Base-by-base conservation (phyloP, 2,329 filamentous ascomycete genomes). In the Calonectria leucothoes region DNA sequence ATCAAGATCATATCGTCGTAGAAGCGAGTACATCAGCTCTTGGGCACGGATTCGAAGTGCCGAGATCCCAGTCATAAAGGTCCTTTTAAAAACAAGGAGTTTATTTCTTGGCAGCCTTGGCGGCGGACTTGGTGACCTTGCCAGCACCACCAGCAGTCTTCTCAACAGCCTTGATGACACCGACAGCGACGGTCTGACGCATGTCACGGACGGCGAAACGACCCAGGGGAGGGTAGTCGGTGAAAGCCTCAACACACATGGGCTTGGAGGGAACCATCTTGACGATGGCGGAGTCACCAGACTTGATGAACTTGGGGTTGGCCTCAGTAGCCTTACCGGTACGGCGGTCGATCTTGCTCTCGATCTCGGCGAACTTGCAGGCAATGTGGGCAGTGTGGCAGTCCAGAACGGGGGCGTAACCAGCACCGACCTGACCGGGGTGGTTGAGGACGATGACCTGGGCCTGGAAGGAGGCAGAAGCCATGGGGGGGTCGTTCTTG, bases 361-460 rank as follows among this genome's bases (percentile, higher is more conserved):
- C 91, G 85, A 99, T 93, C 94, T 98, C 97, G 84, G 95, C 89
- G 93, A 99, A 99, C 95, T 98, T 98, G 97, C 97, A 99, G 85
- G 97, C 97, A 93, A 99, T 99, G 94, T 99, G 97, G 90, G 97
- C 97, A 86, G 97, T 99, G 94, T 99, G 97, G 95, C 97, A 99
- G 88, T 99, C 97, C 80, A 99, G 94, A 84, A 99, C 97, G 87
- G 97, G 97, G 82, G 97, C 96, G 92, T 99, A 99, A 88, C 97
- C 97, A 87, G 95, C 95, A 92, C 96, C 96, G 86, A 99, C 94
- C 93, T 99, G 97, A 88, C 97, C 97, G 85, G 97, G 97, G 95
- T 99, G 97, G 96, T 98, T 98, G 82, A 99, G 95, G 87, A 99
- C 96, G 87, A 99, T 99, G 91, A 99, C 97, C 94, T 99, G 97